Evolutionary conservation across 2,329 filamentous ascomycete genomes (phyloP).

Genomic region (Neonectria sp.): DNA sequence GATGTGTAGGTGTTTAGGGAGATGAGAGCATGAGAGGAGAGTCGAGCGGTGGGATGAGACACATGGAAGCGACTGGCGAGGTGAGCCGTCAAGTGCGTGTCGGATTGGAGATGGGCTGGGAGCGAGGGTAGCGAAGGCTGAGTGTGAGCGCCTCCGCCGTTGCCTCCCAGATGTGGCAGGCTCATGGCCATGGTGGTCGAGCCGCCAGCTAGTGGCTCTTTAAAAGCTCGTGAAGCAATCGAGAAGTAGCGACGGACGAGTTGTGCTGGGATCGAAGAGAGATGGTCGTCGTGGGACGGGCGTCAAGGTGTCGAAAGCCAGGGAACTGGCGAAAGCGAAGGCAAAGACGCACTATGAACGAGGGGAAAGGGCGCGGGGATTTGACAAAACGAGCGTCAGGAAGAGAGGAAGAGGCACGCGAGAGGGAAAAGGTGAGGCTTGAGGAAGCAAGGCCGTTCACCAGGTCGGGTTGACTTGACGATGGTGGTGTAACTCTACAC

Average conservation of each 20-base stretch:
- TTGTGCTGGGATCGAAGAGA: slow-evolving; percentile 21
- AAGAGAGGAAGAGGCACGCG: slow-evolving; percentile 30
- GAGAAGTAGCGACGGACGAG: slow-evolving; percentile 17
- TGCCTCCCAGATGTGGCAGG: slow-evolving; percentile 64
- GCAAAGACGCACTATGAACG: slow-evolving; percentile 42
- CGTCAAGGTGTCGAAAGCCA: slow-evolving; percentile 17
- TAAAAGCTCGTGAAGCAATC: slow-evolving; percentile 28
- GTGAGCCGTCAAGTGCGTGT: slow-evolving; percentile 85
- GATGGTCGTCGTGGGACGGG: slow-evolving; percentile 24
- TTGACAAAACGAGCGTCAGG: slow-evolving; percentile 48
- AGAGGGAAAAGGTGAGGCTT: slow-evolving; percentile 35
- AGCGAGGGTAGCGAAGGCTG: slow-evolving; percentile 91
- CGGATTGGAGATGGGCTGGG: slow-evolving; percentile 85
- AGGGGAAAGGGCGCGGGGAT: slow-evolving; percentile 33
- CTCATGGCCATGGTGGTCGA: slow-evolving; percentile 73
- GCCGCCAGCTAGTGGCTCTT: slow-evolving; percentile 50
- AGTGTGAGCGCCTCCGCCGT: slow-evolving; percentile 76
- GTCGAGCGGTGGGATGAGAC: slow-evolving; percentile 85
- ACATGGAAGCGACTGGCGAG: slow-evolving; percentile 94
- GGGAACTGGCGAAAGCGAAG: slow-evolving; percentile 20
- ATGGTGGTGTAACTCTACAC: slow-evolving; percentile 39
- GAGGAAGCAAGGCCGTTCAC: slow-evolving; percentile 41
- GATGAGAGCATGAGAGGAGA: slow-evolving; percentile 93
- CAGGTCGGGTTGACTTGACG: slow-evolving; percentile 37
- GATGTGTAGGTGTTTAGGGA: slow-evolving; percentile 96